Percentiles rank a stretch among this genome's conserved stretches.
phyloP scores from a whole-genome alignment of 768 basidiomycete species.

The Sarcodon sp. region DNA sequence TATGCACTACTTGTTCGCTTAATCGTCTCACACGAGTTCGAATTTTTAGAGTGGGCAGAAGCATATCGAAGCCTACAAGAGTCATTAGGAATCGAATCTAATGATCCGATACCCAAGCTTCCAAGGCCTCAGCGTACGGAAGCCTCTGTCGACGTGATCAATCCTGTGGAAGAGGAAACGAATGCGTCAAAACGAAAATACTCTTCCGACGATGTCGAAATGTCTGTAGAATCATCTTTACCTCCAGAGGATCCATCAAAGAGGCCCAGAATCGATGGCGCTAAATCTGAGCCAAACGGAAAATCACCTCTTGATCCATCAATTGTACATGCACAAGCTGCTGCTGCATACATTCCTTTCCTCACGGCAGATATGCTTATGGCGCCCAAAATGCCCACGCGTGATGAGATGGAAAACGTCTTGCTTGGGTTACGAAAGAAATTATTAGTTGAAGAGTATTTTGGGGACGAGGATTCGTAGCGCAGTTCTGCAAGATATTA shows the following conservation, averaged over 20 bases:
- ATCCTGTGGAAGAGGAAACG: slow-evolving; percentile 10
- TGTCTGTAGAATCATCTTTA: slow-evolving; percentile 19
- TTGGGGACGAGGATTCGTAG: slow-evolving; percentile 26
- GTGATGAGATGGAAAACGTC: slow-evolving; percentile 68
- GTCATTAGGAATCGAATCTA: slow-evolving; percentile 34
- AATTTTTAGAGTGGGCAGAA: slow-evolving; percentile 48
- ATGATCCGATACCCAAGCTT: slow-evolving; percentile 38
- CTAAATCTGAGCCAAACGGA: slow-evolving; percentile 3
- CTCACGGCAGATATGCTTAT: slow-evolving; percentile 60
- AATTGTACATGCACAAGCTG: slow-evolving; percentile 35
- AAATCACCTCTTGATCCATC: slow-evolving; percentile 14
- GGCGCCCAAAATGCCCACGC: slow-evolving; percentile 63
- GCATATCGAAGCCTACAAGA: slow-evolving; percentile 42
- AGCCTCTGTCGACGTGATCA: slow-evolving; percentile 12
- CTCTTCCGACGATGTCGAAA: slow-evolving; percentile 27
- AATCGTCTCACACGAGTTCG: slow-evolving; percentile 2
- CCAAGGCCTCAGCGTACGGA: slow-evolving; percentile 22
- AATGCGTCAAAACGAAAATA: slow-evolving; percentile 39
- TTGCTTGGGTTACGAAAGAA: slow-evolving; percentile 69
- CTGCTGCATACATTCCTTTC: slow-evolving; percentile 61
- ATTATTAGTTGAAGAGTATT: slow-evolving; percentile 71
- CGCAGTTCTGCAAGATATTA: background rate
- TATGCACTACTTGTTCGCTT: background rate
- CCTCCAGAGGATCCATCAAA: slow-evolving; percentile 16
- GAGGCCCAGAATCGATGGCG: slow-evolving; percentile 16